A percentile compares a stretch with the other conserved stretches of the same genome.
Conservation (phyloP, 148 eudicot genomes). For the Spergularia bocconei region DNA sequence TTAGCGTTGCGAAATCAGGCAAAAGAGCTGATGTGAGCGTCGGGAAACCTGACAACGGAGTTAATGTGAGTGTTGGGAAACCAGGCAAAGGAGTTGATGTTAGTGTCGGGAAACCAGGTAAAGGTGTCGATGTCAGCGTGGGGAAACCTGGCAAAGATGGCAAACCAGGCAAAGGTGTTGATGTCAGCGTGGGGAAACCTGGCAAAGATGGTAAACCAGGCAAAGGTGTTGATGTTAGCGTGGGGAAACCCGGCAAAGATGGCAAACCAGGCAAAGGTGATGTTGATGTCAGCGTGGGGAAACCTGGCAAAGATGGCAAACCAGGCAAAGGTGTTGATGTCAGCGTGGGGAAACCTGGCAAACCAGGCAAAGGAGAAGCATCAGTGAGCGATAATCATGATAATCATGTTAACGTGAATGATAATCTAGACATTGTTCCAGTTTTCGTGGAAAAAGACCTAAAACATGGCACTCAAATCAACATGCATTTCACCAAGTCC, state of each 20-base stretch:
- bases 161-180: constrained; percentile 4
- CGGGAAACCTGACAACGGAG: constrained; percentile 36
- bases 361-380: constrained; percentile 27
- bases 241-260: no score
- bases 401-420: constrained; percentile 32
- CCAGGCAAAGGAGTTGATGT: constrained; percentile 27
- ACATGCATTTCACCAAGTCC: constrained; percentile 42
- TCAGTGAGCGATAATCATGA: constrained; percentile 30
- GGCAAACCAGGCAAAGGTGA: no score
- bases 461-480: constrained; percentile 39
- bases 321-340: no score
- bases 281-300: neutral
- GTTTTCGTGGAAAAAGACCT: constrained; percentile 57
- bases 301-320: neutral
- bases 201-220: no score
- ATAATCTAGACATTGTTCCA: constrained; percentile 49
- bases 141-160: neutral
- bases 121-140: constrained; percentile 37
- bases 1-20: constrained; percentile 21
- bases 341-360: neutral
- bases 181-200: constrained; percentile 19
- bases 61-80: constrained; percentile 8
- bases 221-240: no score
- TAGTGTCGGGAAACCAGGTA: constrained; percentile 9
- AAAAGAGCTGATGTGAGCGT: constrained; percentile 34